Evolutionary conservation across 2,329 filamentous ascomycete genomes (phyloP), one percentile per base, ranked within the genome.

Genomic region (Alternaria rosae): DNA sequence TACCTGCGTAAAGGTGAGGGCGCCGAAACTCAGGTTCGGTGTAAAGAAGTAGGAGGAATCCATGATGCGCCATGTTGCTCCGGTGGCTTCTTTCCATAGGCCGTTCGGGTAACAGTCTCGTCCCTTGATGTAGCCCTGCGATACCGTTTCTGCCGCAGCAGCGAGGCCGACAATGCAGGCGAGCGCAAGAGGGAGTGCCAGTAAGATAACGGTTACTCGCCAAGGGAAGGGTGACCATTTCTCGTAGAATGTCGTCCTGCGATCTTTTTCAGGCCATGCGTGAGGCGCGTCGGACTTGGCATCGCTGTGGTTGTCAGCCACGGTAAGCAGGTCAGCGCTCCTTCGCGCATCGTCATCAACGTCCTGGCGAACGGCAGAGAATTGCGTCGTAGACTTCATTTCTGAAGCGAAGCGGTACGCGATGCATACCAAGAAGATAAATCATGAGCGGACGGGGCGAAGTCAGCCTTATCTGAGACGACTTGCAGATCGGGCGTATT

Each of bases 61-160:
- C 74, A 78, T 78, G 25, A 78, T 78, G 26, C 70, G 63, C 74
- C 74, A 78, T 21, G 73, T 77, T 21, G 74, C 75, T 32, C 66
- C 71, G 0, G 57, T 21, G 0, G 61, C 59, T 61, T 73, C 71
- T 58, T 71, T 72, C 73, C 73, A 78, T 12, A 71, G 55, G 12
- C 75, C 74, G 51, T 77, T 78, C 2, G 74, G 74, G 54, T 78
- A 78, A 64, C 74, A 77, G 20, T 69, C 55, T 44, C 70, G 71
- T 10, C 67, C 68, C 17, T 48, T 55, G 52, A 76, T 72, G 57
- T 76, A 76, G 32, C 62, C 64, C 13, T 68, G 64, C 2, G 74
- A 77, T 12, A 71, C 69, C 38, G 55, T 62, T 62, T 78, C 74
- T 3, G 75, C 75, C 15, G 67, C 69, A 1, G 67, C 68, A 3